Evolutionary conservation across 1,139 yeast genomes (phyloP).

Genomic region (Casaregolazyma lundiana): DNA sequence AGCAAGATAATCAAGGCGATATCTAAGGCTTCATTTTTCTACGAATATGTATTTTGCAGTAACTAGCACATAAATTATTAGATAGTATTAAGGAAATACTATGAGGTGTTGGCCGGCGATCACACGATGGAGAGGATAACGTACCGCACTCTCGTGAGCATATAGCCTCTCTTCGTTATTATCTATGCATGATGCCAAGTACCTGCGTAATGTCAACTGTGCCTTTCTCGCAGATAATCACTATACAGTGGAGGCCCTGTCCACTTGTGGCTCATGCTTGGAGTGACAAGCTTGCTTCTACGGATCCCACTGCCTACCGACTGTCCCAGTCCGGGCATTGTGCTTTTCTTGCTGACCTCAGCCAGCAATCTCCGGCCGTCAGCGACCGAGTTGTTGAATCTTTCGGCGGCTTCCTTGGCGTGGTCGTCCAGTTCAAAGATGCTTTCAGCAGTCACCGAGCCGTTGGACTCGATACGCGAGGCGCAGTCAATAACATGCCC

Average conservation of each 20-base stretch:
- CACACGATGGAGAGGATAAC: too few relatives aligned
- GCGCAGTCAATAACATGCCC: slow-evolving; percentile 26
- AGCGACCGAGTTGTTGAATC: slow-evolving; percentile 27
- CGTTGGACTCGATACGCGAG: slow-evolving; percentile 14
- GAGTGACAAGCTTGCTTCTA: neutral
- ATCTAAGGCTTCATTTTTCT: too few relatives aligned
- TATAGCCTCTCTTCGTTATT: neutral
- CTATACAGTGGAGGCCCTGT: slow-evolving; percentile 24
- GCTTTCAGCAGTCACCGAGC: slow-evolving; percentile 27
- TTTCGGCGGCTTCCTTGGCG: slow-evolving; percentile 22
- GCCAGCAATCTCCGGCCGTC: slow-evolving; percentile 28
- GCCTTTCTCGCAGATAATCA: slow-evolving; percentile 13
- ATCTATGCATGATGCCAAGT: too few relatives aligned
- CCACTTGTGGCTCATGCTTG: slow-evolving; percentile 14
- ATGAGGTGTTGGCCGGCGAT: too few relatives aligned
- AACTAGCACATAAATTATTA: too few relatives aligned
- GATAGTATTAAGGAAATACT: too few relatives aligned
- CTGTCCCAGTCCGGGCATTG: slow-evolving; percentile 17
- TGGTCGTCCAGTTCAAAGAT: slow-evolving; percentile 21
- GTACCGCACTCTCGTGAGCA: neutral
- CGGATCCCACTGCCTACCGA: slow-evolving; percentile 2
- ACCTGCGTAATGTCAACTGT: neutral
- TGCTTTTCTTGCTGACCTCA: slow-evolving; percentile 21
- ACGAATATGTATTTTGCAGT: too few relatives aligned
- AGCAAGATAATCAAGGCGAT: too few relatives aligned